These are phyloP conservation scores for Parastagonospora nodorum DNA, from an alignment of 2,329 filamentous ascomycete species.

Conservation along the genomic window DNA sequence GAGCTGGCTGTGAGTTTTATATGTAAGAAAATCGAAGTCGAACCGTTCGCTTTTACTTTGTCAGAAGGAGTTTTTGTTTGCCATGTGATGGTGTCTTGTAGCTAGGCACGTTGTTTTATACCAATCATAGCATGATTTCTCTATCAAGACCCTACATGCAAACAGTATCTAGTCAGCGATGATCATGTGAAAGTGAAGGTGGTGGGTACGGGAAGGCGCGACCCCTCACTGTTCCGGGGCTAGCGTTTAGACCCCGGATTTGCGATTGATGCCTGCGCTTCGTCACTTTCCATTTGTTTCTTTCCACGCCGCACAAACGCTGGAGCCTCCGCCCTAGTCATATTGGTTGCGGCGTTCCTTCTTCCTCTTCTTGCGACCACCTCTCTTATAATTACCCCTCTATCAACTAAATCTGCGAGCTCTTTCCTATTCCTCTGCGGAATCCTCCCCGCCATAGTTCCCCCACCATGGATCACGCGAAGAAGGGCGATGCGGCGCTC, in stretches of 20 bases:
- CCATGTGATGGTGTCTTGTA: not conserved
- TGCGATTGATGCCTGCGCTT: not conserved
- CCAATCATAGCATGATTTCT: constrained; percentile 3
- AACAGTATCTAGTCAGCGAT: no score
- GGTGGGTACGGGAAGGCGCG: no score
- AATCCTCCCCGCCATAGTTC: constrained; percentile 1
- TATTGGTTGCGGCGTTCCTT: not conserved
- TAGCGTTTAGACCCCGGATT: not conserved
- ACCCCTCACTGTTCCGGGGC: not conserved
- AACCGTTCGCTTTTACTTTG: constrained; percentile 6
- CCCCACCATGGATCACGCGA: constrained; percentile 58
- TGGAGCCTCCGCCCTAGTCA: not conserved
- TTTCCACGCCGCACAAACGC: not conserved
- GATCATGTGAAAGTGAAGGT: no score
- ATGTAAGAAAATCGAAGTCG: constrained; percentile 5
- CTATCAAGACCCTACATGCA: not conserved
- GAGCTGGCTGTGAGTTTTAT: constrained; percentile 1
- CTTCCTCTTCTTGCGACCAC: no score
- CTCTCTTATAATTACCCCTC: no score
- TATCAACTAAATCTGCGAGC: not conserved
- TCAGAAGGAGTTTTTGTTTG: constrained; percentile 1
- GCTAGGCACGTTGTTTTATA: constrained; percentile 3
- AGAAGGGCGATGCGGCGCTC: constrained; percentile 66
- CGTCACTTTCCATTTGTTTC: not conserved
- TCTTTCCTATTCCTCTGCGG: not conserved